phyloP scores from a whole-genome alignment of 164 flowering plant species.

The Nelumbo lutea region DNA sequence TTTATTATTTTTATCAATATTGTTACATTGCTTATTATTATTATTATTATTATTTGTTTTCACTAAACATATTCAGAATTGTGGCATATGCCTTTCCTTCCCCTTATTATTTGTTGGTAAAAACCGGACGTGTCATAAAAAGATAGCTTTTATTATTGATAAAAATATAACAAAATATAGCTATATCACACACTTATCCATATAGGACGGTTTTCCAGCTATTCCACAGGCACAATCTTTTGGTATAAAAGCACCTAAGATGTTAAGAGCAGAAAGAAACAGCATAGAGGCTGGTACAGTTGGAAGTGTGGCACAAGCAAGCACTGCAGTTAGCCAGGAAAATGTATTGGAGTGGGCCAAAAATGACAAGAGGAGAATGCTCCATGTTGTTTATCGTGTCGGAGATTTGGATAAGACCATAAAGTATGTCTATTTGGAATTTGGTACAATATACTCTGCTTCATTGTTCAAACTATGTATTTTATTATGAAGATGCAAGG shows the following conservation, averaged over 20 bases:
- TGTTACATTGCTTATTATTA: too few species aligned
- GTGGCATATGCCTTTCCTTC: neutral
- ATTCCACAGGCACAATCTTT: slow-evolving; percentile 54
- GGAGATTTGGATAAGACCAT: slow-evolving; percentile 96
- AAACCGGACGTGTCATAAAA: neutral
- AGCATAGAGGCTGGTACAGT: slow-evolving; percentile 26
- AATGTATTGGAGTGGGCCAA: slow-evolving; percentile 78
- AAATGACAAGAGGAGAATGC: slow-evolving; percentile 80
- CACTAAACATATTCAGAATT: neutral
- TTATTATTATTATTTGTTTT: neutral
- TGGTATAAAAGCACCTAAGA: slow-evolving; percentile 44
- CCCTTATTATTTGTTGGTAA: neutral
- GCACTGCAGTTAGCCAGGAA: slow-evolving; percentile 58
- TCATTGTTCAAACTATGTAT: neutral
- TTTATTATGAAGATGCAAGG: neutral
- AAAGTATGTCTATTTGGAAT: slow-evolving; percentile 42
- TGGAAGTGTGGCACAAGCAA: slow-evolving; percentile 62
- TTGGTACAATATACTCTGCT: neutral
- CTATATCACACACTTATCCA: neutral
- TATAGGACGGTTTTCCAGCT: slow-evolving; percentile 36
- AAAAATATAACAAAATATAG: too few species aligned
- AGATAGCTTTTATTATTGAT: neutral
- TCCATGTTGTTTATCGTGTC: slow-evolving; percentile 97
- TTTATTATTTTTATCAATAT: too few species aligned
- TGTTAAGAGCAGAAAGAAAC: slow-evolving; percentile 39